Base-by-base conservation (phyloP, 352 stramenopile species). In the Globisporangium canariense region DNA sequence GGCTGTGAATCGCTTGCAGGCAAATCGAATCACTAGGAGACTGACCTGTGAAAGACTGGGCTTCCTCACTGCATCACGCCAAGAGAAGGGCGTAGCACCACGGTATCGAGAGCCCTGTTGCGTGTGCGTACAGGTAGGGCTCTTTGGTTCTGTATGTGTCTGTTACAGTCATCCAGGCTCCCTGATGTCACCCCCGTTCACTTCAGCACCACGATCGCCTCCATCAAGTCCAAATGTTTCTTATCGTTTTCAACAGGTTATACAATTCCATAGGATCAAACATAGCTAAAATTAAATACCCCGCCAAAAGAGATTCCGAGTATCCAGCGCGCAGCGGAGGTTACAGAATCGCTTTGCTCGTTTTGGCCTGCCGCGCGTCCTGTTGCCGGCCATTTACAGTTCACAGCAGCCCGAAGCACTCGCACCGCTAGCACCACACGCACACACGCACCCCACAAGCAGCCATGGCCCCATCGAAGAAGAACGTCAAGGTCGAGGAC, bases 401-500 rank as follows among this genome's bases (percentile, higher is more conserved):
- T 66, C 51, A 36, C 22, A 40, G 38, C 49, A 22, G 36, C 47
- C 36, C 9, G 36, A 41, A 40, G 22, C 54, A 32, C 14, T 28
- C 25, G 25, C 25, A 28, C 25, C 25, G 32, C 18, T 45, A 41
- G 36, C 28, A 51, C 25, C 47, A 47, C 8, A n/a, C 25, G 6
- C 22, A 66, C 18, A 60, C 28, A 13, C 50, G 1, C 28, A 7
- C 13, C 11, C 25, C 16, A 54, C 20, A 20, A 25, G 25, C 50
- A 56, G 7, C 22, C 28, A 90, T 90, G 81, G 74, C 79, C 59
- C 75, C 80, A 57, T 75, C 78, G 73, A 83, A 83, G 63, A 86
- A 67, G 61, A 80, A 82, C 60, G 66, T 66, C 32, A 75, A 77
- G 65, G 34, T 53, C n/a, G 70, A 83, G 62, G 68, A 88, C 59